phyloP scores from a whole-genome alignment of 495 filamentous ascomycete species.

The Bacidia rubella region DNA sequence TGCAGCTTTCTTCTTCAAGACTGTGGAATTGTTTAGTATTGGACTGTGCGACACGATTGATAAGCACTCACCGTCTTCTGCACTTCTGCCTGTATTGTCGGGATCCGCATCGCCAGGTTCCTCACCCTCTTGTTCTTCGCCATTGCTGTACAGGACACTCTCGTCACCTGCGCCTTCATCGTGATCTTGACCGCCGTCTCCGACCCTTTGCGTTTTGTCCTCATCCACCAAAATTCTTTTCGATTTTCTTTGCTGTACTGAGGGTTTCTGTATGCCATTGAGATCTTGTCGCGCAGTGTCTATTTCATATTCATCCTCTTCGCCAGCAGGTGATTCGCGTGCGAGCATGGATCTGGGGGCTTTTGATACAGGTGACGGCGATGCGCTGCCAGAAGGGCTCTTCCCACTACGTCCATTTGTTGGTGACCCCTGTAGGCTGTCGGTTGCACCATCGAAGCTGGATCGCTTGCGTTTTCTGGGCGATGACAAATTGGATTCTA shows the following conservation, averaged over 20 bases:
- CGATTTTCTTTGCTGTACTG: neutral
- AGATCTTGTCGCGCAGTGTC: neutral
- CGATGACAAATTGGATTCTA: neutral
- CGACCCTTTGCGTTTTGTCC: neutral
- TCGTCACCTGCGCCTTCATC: neutral
- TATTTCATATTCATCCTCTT: neutral
- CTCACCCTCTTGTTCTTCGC: constrained; percentile 29
- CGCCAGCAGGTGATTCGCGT: neutral
- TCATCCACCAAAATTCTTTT: neutral
- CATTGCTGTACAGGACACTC: constrained; percentile 13
- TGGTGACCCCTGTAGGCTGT: constrained; percentile 10
- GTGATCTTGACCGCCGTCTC: neutral
- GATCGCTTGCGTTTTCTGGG: constrained; percentile 38
- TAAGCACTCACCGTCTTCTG: constrained; percentile 61
- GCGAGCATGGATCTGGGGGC: neutral
- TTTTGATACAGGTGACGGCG: neutral
- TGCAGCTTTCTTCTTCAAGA: constrained; percentile 63
- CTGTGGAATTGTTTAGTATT: constrained; percentile 37
- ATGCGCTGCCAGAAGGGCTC: neutral
- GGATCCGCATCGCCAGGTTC: constrained; percentile 29
- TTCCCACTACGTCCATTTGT: neutral
- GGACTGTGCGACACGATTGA: neutral
- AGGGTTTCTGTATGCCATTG: neutral
- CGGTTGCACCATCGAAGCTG: constrained; percentile 28
- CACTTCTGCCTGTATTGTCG: constrained; percentile 41